Evolutionary conservation across 441 rosid species (phyloP).

Genomic region (Erodium chrysanthum): DNA sequence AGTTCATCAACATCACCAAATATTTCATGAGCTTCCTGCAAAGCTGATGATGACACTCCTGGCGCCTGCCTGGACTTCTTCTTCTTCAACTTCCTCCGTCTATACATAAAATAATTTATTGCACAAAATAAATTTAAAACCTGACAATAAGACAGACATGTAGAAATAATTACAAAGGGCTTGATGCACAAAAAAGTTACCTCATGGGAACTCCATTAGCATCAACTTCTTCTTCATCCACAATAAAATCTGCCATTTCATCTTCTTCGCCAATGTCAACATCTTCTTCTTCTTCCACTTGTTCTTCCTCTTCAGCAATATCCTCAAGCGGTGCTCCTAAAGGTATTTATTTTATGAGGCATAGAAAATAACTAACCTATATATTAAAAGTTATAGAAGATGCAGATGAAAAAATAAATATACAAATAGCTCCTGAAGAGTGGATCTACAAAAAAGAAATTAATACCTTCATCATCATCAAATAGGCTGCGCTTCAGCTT

Average conservation of each 20-base stretch:
- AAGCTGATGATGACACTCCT: constrained; percentile 60
- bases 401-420: constrained; percentile 4
- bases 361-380: constrained; percentile 10
- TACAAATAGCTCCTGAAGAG: not conserved
- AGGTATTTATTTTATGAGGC: constrained; percentile 19
- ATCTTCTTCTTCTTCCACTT: constrained; percentile 70
- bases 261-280: constrained; percentile 80
- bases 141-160: not conserved
- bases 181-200: constrained; percentile 20
- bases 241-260: constrained; percentile 95
- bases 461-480: constrained; percentile 73
- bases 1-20: constrained; percentile 85
- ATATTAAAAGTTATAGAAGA: constrained; percentile 2
- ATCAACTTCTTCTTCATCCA: constrained; percentile 71
- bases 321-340: constrained; percentile 63
- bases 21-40: constrained; percentile 81
- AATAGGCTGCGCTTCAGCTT: constrained; percentile 58
- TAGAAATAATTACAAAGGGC: not conserved
- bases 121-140: not conserved
- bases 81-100: constrained; percentile 43
- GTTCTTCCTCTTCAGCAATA: constrained; percentile 81
- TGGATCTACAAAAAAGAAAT: not conserved
- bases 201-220: constrained; percentile 54
- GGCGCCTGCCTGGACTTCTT: constrained; percentile 67
- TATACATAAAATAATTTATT: constrained; percentile 23